Conservation (phyloP, 805 yeast genomes). For the Cyberlindnera lachancei region DNA sequence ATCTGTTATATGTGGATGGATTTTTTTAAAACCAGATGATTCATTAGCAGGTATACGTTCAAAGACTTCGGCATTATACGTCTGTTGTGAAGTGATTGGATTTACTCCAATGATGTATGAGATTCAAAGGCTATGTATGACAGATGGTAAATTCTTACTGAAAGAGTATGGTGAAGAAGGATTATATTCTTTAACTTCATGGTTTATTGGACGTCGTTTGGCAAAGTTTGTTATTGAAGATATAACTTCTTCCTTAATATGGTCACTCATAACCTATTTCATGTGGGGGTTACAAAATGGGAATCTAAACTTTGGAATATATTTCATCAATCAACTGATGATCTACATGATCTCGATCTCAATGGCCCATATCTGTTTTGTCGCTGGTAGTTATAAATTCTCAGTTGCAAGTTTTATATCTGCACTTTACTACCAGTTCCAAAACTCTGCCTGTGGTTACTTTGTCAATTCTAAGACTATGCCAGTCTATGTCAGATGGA, state of each 20-base stretch:
- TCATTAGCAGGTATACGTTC: slow-evolving; percentile 62
- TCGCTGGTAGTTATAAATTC: slow-evolving; percentile 14
- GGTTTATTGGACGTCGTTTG: slow-evolving; percentile 38
- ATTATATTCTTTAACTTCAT: slow-evolving; percentile 13
- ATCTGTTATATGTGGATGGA: slow-evolving; percentile 68
- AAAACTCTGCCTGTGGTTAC: slow-evolving; percentile 75
- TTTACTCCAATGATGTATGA: slow-evolving; percentile 52
- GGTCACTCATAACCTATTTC: slow-evolving; percentile 58
- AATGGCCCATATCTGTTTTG: slow-evolving; percentile 35
- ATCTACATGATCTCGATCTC: slow-evolving; percentile 50
- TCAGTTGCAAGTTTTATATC: slow-evolving; percentile 13
- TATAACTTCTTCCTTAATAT: slow-evolving; percentile 50
- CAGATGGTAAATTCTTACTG: slow-evolving; percentile 52
- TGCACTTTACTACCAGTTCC: slow-evolving; percentile 31
- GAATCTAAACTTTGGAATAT: slow-evolving; percentile 47
- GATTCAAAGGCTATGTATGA: slow-evolving; percentile 46
- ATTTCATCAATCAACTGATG: slow-evolving; percentile 51
- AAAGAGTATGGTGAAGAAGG: slow-evolving; percentile 21
- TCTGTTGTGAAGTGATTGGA: slow-evolving; percentile 44
- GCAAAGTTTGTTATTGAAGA: slow-evolving; percentile 67
- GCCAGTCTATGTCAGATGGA: slow-evolving; percentile 88
- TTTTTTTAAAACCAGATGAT: slow-evolving; percentile 57
- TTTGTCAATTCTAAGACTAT: slow-evolving; percentile 63
- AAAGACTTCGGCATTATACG: slow-evolving; percentile 42
- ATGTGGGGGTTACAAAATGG: slow-evolving; percentile 69